Percentiles rank a stretch among this genome's conserved stretches.
Conservation (phyloP, 371 early-diverging fungal genomes). For the Actinomucor elegans region DNA sequence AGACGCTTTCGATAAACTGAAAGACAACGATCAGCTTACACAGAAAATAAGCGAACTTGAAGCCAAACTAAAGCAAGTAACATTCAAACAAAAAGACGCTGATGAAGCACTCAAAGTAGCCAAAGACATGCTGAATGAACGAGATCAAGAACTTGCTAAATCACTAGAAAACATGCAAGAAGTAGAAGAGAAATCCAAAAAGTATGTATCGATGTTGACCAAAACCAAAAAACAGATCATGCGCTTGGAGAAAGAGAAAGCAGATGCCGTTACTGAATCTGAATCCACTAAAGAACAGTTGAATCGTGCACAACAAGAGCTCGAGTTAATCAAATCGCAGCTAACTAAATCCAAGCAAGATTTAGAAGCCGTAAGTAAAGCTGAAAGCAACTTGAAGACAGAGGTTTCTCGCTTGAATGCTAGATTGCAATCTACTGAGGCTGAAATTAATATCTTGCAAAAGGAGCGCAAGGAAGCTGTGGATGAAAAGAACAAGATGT, state of each 20-base stretch:
- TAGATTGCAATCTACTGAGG: slow-evolving; percentile 29
- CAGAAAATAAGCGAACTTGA: slow-evolving; percentile 4
- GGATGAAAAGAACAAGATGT: slow-evolving; percentile 57
- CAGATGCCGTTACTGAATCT: slow-evolving; percentile 53
- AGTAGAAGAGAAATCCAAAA: slow-evolving; percentile 58
- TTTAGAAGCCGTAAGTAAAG: slow-evolving; percentile 12
- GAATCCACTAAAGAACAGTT: slow-evolving; percentile 28
- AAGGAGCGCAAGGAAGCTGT: slow-evolving; percentile 46
- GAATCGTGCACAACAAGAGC: slow-evolving; percentile 2
- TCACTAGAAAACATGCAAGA: slow-evolving; percentile 49
- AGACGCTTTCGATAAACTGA: slow-evolving; percentile 14
- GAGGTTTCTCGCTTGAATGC: slow-evolving; percentile 32
- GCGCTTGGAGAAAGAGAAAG: slow-evolving; percentile 60
- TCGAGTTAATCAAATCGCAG: slow-evolving; percentile 3
- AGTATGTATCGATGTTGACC: slow-evolving; percentile 46
- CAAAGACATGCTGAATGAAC: slow-evolving; percentile 55
- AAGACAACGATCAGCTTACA: slow-evolving; percentile 1
- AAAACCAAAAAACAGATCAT: slow-evolving; percentile 59
- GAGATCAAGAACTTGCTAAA: slow-evolving; percentile 57
- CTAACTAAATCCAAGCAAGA: slow-evolving; percentile 3
- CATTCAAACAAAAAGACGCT: slow-evolving; percentile 43
- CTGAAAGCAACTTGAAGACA: slow-evolving; percentile 19
- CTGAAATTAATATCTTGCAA: slow-evolving; percentile 39
- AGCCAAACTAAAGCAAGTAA: slow-evolving; percentile 26
- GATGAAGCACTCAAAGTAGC: slow-evolving; percentile 55